These are phyloP conservation scores for Leptographium radiaticola DNA, from an alignment of 2,329 filamentous ascomycete species.

Conservation along the genomic window DNA sequence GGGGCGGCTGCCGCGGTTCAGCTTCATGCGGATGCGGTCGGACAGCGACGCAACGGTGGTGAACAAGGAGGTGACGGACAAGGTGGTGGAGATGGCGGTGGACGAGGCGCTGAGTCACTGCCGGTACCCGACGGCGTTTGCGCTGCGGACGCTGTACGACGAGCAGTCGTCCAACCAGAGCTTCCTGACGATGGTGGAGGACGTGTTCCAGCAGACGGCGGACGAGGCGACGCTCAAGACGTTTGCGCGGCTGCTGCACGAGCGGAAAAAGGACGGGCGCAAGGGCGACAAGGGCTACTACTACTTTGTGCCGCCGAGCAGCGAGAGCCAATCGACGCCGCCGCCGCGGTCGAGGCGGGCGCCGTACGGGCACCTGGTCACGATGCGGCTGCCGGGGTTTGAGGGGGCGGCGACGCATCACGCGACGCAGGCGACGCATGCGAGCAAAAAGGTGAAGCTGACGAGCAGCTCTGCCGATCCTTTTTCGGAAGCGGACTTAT, in stretches of 20 bases:
- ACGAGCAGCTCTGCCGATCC: conserved; percentile 5
- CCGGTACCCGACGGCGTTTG: conserved; percentile 50
- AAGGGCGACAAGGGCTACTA: conserved; percentile 36
- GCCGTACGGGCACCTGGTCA: conserved; percentile 35
- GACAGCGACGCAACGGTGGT: conserved; percentile 14
- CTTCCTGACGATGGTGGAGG: conserved; percentile 44
- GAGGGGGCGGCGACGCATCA: conserved; percentile 9
- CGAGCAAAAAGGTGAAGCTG: conserved; percentile 24
- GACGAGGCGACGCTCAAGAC: conserved; percentile 34
- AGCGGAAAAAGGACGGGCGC: conserved; percentile 44
- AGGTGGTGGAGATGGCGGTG: conserved; percentile 43
- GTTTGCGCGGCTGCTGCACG: conserved; percentile 36
- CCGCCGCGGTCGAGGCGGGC: conserved; percentile 33
- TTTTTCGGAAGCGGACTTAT: not conserved
- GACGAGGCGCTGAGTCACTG: conserved; percentile 42
- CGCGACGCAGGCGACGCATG: no score
- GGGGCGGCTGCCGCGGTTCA: not conserved
- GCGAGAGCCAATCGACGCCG: conserved; percentile 26
- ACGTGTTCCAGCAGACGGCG: conserved; percentile 45
- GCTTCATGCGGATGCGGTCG: conserved; percentile 4
- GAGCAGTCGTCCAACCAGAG: conserved; percentile 36
- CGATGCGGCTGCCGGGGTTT: conserved; percentile 23
- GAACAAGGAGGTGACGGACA: conserved; percentile 33
- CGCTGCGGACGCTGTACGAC: conserved; percentile 46
- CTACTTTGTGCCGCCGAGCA: conserved; percentile 39